Conservation (phyloP, 164 flowering plant genomes). For the Warburgia ugandensis region DNA sequence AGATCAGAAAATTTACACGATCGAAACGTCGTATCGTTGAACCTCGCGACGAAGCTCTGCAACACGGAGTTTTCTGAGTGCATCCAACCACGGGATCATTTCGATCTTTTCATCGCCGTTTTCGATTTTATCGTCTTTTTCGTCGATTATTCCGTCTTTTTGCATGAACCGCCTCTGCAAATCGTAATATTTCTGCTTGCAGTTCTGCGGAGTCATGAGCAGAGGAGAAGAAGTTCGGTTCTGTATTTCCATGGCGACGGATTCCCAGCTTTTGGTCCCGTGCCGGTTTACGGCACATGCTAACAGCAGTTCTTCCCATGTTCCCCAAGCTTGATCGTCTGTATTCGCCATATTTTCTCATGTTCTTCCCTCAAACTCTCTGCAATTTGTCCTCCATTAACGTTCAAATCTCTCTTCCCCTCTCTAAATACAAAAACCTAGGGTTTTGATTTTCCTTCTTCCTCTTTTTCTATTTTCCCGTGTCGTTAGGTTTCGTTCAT, state of each 20-base stretch:
- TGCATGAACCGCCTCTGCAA: slow-evolving; percentile 50
- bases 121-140: background rate
- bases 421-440: no score
- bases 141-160: slow-evolving; percentile 1
- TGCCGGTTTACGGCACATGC: slow-evolving; percentile 85
- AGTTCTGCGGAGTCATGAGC: slow-evolving; percentile 40
- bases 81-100: slow-evolving; percentile 59
- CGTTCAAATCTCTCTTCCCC: slow-evolving; percentile 4
- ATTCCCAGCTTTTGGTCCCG: slow-evolving; percentile 68
- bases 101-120: background rate
- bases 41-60: slow-evolving; percentile 71
- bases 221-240: slow-evolving; percentile 29
- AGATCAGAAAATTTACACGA: slow-evolving; percentile 46
- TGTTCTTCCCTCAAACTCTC: background rate
- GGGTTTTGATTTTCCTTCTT: slow-evolving; percentile 1
- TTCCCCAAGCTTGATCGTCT: slow-evolving; percentile 46
- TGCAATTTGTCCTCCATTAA: slow-evolving; percentile 1
- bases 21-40: slow-evolving; percentile 65
- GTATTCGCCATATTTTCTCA: slow-evolving; percentile 16
- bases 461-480: background rate
- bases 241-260: slow-evolving; percentile 64
- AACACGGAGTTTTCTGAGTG: slow-evolving; percentile 60
- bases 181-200: slow-evolving; percentile 47
- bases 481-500: background rate
- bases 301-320: slow-evolving; percentile 84